Evolutionary conservation across 192 early-diverging fungal genomes (phyloP).

Genomic region (Spinellus fusiger): DNA sequence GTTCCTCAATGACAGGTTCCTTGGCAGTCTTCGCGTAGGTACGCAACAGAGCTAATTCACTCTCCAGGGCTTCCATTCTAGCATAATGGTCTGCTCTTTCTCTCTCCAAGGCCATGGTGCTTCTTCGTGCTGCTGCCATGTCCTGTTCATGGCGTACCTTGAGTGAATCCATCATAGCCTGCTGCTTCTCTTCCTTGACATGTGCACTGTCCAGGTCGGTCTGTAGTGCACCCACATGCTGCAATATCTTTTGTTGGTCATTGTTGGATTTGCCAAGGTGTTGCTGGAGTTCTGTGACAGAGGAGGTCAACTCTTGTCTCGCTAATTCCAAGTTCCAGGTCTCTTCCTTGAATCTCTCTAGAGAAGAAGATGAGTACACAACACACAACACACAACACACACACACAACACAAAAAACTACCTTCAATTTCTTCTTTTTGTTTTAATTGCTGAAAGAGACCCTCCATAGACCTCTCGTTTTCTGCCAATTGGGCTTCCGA

Average conservation of each 20-base stretch:
- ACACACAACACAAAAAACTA: slow-evolving; percentile 19
- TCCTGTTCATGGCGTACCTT: slow-evolving; percentile 63
- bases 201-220: slow-evolving; percentile 57
- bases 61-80: slow-evolving; percentile 54
- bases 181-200: slow-evolving; percentile 47
- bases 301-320: slow-evolving; percentile 41
- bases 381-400: background rate
- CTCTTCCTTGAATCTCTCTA: slow-evolving; percentile 50
- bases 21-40: too few species aligned
- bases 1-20: slow-evolving; percentile 13
- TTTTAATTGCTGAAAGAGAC: slow-evolving; percentile 40
- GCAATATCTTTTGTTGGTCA: slow-evolving; percentile 53
- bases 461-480: slow-evolving; percentile 44
- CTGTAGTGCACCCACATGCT: slow-evolving; percentile 42
- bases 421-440: slow-evolving; percentile 52
- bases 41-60: too few species aligned
- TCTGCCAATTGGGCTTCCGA: slow-evolving; percentile 47
- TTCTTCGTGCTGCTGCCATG: slow-evolving; percentile 48
- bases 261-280: slow-evolving; percentile 36
- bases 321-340: slow-evolving; percentile 50
- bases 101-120: slow-evolving; percentile 45
- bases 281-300: slow-evolving; percentile 38
- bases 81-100: slow-evolving; percentile 52
- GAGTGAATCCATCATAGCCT: slow-evolving; percentile 33
- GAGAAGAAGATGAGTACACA: background rate